Evolutionary conservation across 2,329 filamentous ascomycete species (phyloP).

Genomic region (Pyrenochaeta sp.): DNA sequence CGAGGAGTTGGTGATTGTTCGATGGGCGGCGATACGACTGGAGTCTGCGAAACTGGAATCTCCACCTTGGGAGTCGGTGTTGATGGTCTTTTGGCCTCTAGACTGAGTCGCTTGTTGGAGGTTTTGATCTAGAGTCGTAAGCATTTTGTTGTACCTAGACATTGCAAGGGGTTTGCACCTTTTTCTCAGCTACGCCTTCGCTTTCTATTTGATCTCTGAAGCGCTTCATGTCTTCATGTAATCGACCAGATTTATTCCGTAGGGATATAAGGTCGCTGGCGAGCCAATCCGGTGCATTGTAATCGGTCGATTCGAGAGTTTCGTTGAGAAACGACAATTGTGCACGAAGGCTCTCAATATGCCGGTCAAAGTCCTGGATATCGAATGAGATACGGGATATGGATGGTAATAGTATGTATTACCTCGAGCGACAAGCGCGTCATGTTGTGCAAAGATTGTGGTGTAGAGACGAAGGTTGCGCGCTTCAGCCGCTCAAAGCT

Average conservation of each 20-base stretch:
- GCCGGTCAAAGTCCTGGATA: slow-evolving; percentile 40
- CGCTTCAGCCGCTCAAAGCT: slow-evolving; percentile 8
- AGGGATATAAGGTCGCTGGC: slow-evolving; percentile 43
- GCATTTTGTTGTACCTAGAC: not conserved
- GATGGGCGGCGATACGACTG: slow-evolving; percentile 20
- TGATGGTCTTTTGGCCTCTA: slow-evolving; percentile 28
- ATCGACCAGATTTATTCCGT: slow-evolving; percentile 40
- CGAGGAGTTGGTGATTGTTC: slow-evolving; percentile 22
- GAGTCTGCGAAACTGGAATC: slow-evolving; percentile 13
- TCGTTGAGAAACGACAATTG: slow-evolving; percentile 40
- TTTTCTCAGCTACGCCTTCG: slow-evolving; percentile 34
- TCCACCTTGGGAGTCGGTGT: slow-evolving; percentile 7
- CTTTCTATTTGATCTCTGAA: slow-evolving; percentile 38
- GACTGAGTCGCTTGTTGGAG: slow-evolving; percentile 38
- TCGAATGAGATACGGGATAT: slow-evolving; percentile 17
- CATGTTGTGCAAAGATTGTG: slow-evolving; percentile 24
- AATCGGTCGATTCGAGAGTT: slow-evolving; percentile 42
- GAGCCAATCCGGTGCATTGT: slow-evolving; percentile 46
- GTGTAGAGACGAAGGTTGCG: slow-evolving; percentile 1
- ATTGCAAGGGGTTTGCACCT: slow-evolving; percentile 15
- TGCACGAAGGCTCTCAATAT: slow-evolving; percentile 39
- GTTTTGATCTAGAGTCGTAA: slow-evolving; percentile 21
- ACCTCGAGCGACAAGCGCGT: slow-evolving; percentile 37
- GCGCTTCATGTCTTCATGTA: slow-evolving; percentile 45
- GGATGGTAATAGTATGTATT: slow-evolving; percentile 11